phyloP scores from a whole-genome alignment of 768 basidiomycete species.

The Trametes maxima region DNA sequence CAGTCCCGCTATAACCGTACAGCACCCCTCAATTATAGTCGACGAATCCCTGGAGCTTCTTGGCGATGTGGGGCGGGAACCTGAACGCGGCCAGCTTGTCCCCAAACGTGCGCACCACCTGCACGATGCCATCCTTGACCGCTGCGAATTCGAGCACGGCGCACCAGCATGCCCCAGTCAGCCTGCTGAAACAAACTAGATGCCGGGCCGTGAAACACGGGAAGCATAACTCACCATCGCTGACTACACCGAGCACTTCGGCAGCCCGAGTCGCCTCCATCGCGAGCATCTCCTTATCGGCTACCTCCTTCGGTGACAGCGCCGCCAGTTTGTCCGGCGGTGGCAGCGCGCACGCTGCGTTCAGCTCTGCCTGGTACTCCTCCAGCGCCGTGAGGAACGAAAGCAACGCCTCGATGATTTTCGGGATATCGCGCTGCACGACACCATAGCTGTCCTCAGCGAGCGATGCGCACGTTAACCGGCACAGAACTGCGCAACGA shows the following conservation, averaged over 20 bases:
- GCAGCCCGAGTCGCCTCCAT: constrained; percentile 58
- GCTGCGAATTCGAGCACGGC: constrained; percentile 39
- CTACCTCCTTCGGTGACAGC: constrained; percentile 38
- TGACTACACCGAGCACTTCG: constrained; percentile 54
- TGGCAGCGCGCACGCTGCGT: constrained; percentile 41
- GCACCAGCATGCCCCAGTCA: neutral
- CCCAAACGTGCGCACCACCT: constrained; percentile 73
- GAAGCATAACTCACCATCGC: constrained; percentile 54
- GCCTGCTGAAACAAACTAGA: neutral
- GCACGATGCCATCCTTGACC: constrained; percentile 64
- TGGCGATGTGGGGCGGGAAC: constrained; percentile 69
- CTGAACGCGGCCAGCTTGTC: constrained; percentile 75
- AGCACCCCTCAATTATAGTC: constrained; percentile 51
- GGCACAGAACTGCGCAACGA: constrained; percentile 55
- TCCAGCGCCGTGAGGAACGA: constrained; percentile 70
- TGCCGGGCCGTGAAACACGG: neutral
- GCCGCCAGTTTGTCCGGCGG: constrained; percentile 37
- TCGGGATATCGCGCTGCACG: constrained; percentile 84
- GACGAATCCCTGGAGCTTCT: constrained; percentile 69
- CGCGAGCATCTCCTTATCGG: constrained; percentile 41
- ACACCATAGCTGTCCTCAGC: constrained; percentile 81
- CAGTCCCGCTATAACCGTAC: neutral
- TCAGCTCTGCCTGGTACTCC: constrained; percentile 58
- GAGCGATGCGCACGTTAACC: constrained; percentile 70
- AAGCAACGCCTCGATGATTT: constrained; percentile 75